Evolutionary conservation across 2,329 filamentous ascomycete species (phyloP), one percentile per base, ranked within the genome.

Genomic region (Alternaria viburni): DNA sequence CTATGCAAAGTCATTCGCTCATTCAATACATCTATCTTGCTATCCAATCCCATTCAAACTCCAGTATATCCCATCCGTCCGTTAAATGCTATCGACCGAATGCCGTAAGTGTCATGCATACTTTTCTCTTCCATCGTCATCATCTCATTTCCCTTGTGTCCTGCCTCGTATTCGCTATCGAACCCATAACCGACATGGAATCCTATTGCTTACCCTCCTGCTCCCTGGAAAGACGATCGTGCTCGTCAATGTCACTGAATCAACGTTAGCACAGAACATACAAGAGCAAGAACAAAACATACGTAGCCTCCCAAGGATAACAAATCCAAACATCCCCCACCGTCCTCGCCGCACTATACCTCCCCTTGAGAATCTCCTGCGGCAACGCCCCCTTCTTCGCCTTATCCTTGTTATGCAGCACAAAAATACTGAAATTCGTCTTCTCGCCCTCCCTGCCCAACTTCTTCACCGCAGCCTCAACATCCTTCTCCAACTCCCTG

Each of bases 381-480:
- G 96, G 94, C 60, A 99, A 86, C 19, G 83, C 83, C 57, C 96
- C 96, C 87, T 97, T 97, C 90, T 99, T 99, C 59, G 84, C 69
- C 88, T 99, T 98, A 82, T 97, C 89, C 89, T 99, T 99, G 87
- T 99, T 99, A 83, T 99, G 96, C 76, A 99, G 86, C 61, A 99
- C 96, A 81, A 99, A 99, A 77, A 99, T 92, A 79, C 89, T 91
- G 78, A 99, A 98, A 74, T 92, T 89, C 0, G 96, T 97, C 86
- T 90, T 90, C 82, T 91, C 88, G 63, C 83, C 85, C 65, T 87
- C 84, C 41, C 87, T 83, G 10, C 93, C 93, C 50, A 93, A 83
- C 77, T 90, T 88, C 81, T 90, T 86, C 70, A 92, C 88, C 43
- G 94, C 94, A 61, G 85, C 80, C 83, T 96, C 90, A 52, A 99